Evolutionary conservation across 371 early-diverging fungal genomes (phyloP), one percentile per base, ranked within the genome.

Genomic region (Actinomucor elegans): DNA sequence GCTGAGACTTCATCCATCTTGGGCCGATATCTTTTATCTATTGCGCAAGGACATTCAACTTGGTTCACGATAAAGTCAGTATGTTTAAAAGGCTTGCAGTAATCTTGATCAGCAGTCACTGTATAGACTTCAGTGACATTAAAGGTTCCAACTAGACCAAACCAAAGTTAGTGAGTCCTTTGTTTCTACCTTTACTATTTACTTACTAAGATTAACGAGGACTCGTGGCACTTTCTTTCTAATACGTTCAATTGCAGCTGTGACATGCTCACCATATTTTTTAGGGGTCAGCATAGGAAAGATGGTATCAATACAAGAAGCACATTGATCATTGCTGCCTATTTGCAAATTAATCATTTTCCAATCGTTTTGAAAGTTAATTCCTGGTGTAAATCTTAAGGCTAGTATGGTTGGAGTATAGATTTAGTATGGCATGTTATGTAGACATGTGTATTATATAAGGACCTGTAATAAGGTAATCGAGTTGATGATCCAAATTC

Each of bases 301-400:
- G 7, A 53, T 26, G 1, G 50, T 20, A 5, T 48, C 59, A n/a
- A 51, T 59, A 37, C 85, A 84, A 1, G 80, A 65, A 23, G 71
- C 76, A 57, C 88, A 88, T 38, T 82, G 69, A 53, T 88, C 86
- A 53, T 88, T 88, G 36, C 75, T 78, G n/a, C 88, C 88, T 42
- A 88, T 83, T 56, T 85, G 84, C 10, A 88, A 44, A 5, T 77
- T 80, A 0, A 81, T 60, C 8, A 88, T 44, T 61, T 88, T 88
- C 82, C 82, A 88, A 43, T 84, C 85, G 51, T 48, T 64, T 50
- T 68, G 67, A 57, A 24, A 66, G 49, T 61, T 64, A 24, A 23
- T 14, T 9, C 57, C 52, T 27, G 63, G 76, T 1, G 57, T 51
- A 3, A 35, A 6, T 20, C 36, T 53, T 35, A 53, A 35, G 12